These are phyloP conservation scores for Claviceps fusiformis DNA, from an alignment of 2,329 filamentous ascomycete species.

Conservation along the genomic window DNA sequence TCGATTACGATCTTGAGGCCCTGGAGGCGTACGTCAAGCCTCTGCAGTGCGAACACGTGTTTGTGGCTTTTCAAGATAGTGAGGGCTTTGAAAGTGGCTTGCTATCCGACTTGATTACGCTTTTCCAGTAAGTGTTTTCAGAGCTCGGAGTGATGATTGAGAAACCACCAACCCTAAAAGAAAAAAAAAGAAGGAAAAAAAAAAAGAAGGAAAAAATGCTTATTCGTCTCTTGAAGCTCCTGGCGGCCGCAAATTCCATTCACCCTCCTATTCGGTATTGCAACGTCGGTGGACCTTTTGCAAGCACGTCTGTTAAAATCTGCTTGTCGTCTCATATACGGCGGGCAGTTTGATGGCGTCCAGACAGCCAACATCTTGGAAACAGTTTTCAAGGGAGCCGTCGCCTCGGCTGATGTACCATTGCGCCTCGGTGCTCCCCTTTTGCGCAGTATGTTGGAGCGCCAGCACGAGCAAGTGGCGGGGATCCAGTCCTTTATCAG, in stretches of 20 bases:
- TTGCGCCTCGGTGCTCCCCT: constrained; percentile 52
- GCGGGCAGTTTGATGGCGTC: constrained; percentile 64
- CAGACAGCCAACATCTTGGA: constrained; percentile 60
- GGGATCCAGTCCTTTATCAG: constrained; percentile 60
- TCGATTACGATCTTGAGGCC: constrained; percentile 69
- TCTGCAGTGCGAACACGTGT: constrained; percentile 42
- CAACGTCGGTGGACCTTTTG: constrained; percentile 68
- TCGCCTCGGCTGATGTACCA: constrained; percentile 41
- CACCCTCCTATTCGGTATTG: constrained; percentile 63
- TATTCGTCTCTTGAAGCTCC: constrained; percentile 22
- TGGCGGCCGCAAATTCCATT: constrained; percentile 70
- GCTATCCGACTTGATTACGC: constrained; percentile 55
- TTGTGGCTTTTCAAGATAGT: constrained; percentile 67
- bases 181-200: too few relatives aligned
- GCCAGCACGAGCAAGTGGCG: constrained; percentile 65
- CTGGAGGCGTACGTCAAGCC: constrained; percentile 46
- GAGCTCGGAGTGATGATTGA: not conserved
- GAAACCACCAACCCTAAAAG: too few relatives aligned
- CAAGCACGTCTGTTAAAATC: constrained; percentile 59
- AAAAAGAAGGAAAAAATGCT: not conserved
- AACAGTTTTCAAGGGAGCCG: constrained; percentile 52
- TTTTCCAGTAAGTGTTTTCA: constrained; percentile 44
- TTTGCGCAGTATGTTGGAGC: constrained; percentile 49
- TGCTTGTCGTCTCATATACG: constrained; percentile 52
- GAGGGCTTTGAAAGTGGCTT: constrained; percentile 65